Evolutionary conservation across 2,329 filamentous ascomycete genomes (phyloP).

Genomic region (Gremmenia infestans): DNA sequence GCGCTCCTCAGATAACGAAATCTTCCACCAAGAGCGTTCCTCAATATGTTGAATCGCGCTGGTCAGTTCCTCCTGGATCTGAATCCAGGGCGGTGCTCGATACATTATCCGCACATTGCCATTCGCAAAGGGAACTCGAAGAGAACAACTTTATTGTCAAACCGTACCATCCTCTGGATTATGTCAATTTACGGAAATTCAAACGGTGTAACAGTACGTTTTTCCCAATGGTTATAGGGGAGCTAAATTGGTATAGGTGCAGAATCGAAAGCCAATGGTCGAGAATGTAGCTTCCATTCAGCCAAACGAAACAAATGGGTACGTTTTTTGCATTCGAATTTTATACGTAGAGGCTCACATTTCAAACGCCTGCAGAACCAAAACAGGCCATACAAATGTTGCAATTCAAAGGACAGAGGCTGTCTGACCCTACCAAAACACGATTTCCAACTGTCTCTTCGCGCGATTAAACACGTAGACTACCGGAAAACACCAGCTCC

Average conservation of each 20-base stretch:
- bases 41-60: neutral
- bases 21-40: too few relatives aligned
- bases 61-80: constrained; percentile 9
- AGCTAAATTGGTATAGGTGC: constrained; percentile 1
- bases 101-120: constrained; percentile 10
- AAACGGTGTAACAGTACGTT: constrained; percentile 14
- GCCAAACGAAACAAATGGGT: constrained; percentile 13
- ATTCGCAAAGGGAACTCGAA: constrained; percentile 11
- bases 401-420: constrained; percentile 4
- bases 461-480: constrained; percentile 10
- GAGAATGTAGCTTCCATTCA: constrained; percentile 13
- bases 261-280: neutral
- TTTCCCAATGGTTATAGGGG: neutral
- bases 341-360: constrained; percentile 1
- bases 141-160: constrained; percentile 8
- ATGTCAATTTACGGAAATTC: constrained; percentile 13
- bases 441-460: constrained; percentile 11
- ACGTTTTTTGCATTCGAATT: neutral
- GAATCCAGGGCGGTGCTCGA: constrained; percentile 7
- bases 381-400: constrained; percentile 15
- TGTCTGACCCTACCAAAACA: constrained; percentile 14
- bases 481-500: constrained; percentile 10
- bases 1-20: too few relatives aligned
- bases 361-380: constrained; percentile 1
- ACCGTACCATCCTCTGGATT: constrained; percentile 6